Conservation (phyloP, 495 filamentous ascomycete genomes). For the Trichoderma gamsii region DNA sequence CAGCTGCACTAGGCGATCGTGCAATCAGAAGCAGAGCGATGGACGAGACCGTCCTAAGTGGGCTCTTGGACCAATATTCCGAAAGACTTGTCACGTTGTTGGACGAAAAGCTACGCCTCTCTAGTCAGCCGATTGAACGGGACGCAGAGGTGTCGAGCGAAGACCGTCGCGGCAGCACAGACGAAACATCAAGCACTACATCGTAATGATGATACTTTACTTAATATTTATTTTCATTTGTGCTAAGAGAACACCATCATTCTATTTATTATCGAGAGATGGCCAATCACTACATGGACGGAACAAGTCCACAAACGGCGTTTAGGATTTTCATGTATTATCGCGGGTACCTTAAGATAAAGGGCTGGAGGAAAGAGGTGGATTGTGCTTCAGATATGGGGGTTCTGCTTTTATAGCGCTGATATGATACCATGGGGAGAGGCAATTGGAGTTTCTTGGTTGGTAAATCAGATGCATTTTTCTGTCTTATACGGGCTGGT, state of each 20-base stretch:
- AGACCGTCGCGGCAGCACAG: constrained; percentile 2
- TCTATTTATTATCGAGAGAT: neutral
- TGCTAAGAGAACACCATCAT: neutral
- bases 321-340: constrained; percentile 6
- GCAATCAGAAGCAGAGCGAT: constrained; percentile 45
- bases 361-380: neutral
- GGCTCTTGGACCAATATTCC: constrained; percentile 65
- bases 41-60: constrained; percentile 54
- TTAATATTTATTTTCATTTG: neutral
- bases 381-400: constrained; percentile 7
- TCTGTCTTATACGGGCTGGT: neutral
- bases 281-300: constrained; percentile 6
- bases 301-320: constrained; percentile 6
- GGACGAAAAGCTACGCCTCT: constrained; percentile 57
- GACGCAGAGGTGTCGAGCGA: constrained; percentile 6
- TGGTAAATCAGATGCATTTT: constrained; percentile 10
- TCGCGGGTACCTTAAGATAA: neutral
- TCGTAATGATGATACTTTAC: neutral
- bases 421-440: constrained; percentile 11
- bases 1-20: constrained; percentile 59
- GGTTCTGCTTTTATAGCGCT: neutral
- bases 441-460: neutral
- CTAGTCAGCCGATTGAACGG: constrained; percentile 18
- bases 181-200: constrained; percentile 3
- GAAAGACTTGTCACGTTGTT: constrained; percentile 63